Evolutionary conservation across 2,329 filamentous ascomycete genomes (phyloP), one percentile per base, ranked within the genome.

Genomic region (Epichloe typhina): DNA sequence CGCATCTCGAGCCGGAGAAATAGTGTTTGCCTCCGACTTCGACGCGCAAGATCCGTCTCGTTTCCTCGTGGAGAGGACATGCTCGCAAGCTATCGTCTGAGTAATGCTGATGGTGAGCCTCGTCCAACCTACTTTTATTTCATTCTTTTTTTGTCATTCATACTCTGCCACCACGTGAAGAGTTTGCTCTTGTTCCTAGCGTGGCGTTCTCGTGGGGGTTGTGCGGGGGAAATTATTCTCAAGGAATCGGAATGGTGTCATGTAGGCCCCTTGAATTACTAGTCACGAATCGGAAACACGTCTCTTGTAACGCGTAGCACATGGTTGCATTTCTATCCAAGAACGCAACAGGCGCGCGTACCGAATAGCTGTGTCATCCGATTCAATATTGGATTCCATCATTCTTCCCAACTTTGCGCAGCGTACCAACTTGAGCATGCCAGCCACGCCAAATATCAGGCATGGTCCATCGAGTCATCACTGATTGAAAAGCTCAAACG

Each of bases 1-100:
- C 84, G 13, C 75, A 80, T 59, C 69, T 79, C 50, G 75, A 77
- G 59, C 70, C 72, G 46, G 74, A 71, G 60, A 68, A 64, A 60
- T 69, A 69, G 64, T 47, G 50, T 53, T 56, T 54, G 37, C 38
- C 51, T 46, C 49, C 47, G 46, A 37, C 38, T 47, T 54, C 50
- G 55, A 53, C 31, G 31, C 39, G 23, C 36, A 45, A 9, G 40
- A 51, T 51, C 33, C 45, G 49, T 37, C 15, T 49, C 6, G 15
- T 38, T 36, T 8, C 1, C 13, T 40, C 35, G 21, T 11, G 3
- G 3, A 23, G 50, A 23, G 35, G 8, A 11, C 46, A 21, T 33
- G 21, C n/a, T 33, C 35, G 11, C n/a, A 39, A 48, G n/a, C 12
- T 11, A 6, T 21, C n/a, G 21, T 5, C 15, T 17, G 7, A 6